These are phyloP conservation scores for Xylaria sp. DNA, from an alignment of 495 filamentous ascomycete species.

Conservation along the genomic window DNA sequence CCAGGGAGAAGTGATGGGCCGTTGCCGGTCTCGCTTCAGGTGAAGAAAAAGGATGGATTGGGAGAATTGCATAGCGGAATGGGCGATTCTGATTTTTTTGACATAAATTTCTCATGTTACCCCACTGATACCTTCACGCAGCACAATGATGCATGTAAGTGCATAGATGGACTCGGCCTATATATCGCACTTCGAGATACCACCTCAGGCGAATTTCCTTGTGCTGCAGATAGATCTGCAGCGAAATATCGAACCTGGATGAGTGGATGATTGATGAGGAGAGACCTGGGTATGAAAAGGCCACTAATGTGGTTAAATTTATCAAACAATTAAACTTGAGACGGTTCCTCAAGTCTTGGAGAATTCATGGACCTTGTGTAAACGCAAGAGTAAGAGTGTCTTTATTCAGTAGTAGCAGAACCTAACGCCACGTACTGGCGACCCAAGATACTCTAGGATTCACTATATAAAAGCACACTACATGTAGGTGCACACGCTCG, in stretches of 20 bases:
- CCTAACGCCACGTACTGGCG: not conserved
- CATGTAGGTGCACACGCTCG: not conserved
- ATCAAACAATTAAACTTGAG: slow-evolving; percentile 17
- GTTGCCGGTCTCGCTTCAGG: slow-evolving; percentile 87
- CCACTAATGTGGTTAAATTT: slow-evolving; percentile 8
- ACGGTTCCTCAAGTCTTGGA: not conserved
- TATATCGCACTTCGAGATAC: slow-evolving; percentile 24
- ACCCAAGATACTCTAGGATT: not conserved
- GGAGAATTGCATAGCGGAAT: slow-evolving; percentile 28
- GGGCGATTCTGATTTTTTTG: slow-evolving; percentile 27
- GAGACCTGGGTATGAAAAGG: slow-evolving; percentile 8
- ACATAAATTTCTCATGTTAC: slow-evolving; percentile 24
- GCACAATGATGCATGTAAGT: slow-evolving; percentile 26
- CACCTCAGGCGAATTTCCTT: slow-evolving; percentile 23
- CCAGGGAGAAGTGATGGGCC: slow-evolving; percentile 98
- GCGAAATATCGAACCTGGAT: slow-evolving; percentile 7
- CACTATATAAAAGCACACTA: not conserved
- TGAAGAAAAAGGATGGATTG: slow-evolving; percentile 37
- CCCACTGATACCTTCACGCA: slow-evolving; percentile 29
- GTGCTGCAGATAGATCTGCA: slow-evolving; percentile 17
- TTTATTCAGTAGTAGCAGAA: not conserved
- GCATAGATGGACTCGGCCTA: slow-evolving; percentile 17
- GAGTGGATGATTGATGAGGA: slow-evolving; percentile 24
- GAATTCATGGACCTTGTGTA: slow-evolving; percentile 2
- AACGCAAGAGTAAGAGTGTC: not conserved